A percentile compares a stretch with the other conserved stretches of the same genome.
Conservation (phyloP, 2,329 filamentous ascomycete genomes). For the Fusarium agapanthi region DNA sequence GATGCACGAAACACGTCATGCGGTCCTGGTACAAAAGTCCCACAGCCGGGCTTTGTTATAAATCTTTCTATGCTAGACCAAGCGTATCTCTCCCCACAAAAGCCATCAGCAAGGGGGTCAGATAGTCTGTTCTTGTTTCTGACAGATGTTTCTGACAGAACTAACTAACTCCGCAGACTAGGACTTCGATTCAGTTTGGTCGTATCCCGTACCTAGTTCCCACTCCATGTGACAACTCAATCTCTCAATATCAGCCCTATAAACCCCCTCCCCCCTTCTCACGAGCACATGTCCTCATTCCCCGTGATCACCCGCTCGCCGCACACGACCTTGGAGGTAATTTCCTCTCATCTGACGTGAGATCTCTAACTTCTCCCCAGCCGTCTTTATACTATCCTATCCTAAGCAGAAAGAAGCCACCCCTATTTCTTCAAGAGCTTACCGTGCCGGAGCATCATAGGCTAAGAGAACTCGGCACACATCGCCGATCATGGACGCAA, state of each 20-base stretch:
- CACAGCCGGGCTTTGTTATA: neutral
- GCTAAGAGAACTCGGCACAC: constrained; percentile 18
- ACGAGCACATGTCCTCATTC: neutral
- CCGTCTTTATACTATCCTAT: neutral
- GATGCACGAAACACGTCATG: constrained; percentile 13
- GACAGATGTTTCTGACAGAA: constrained; percentile 5
- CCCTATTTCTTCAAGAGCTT: constrained; percentile 1
- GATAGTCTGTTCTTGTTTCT: neutral
- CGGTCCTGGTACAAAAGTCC: constrained; percentile 19
- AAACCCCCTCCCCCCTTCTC: neutral
- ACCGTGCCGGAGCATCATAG: constrained; percentile 6
- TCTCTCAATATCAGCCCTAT: constrained; percentile 27
- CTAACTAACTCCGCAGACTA: neutral
- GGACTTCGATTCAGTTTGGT: neutral
- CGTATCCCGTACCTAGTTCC: constrained; percentile 1
- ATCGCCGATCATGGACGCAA: constrained; percentile 19
- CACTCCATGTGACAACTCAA: constrained; percentile 1
- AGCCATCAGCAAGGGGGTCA: neutral
- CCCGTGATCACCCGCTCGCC: constrained; percentile 33
- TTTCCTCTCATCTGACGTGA: constrained; percentile 38
- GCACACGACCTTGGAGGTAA: neutral
- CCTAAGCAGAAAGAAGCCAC: neutral
- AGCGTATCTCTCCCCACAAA: neutral
- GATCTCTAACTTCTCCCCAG: constrained; percentile 34
- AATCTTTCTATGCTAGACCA: neutral